phyloP scores from a whole-genome alignment of 164 flowering plant species.

The Tetracentron sinense region DNA sequence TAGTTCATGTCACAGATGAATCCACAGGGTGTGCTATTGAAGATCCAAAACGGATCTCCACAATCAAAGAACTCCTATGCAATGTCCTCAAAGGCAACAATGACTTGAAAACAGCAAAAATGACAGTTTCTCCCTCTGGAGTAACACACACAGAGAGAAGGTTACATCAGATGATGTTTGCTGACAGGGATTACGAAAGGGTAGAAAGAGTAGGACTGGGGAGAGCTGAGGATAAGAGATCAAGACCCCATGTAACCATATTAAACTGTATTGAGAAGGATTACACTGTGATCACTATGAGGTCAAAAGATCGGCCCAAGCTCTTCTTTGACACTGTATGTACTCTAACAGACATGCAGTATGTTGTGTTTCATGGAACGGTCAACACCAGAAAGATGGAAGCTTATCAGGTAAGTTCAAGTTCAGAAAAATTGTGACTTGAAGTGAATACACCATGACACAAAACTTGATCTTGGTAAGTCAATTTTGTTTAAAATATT shows the following conservation, averaged over 20 bases:
- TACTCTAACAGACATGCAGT: conserved; percentile 54
- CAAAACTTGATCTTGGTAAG: too few relatives aligned
- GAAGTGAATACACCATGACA: too few relatives aligned
- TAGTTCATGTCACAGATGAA: conserved; percentile 39
- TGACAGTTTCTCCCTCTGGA: conserved; percentile 21
- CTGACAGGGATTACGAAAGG: conserved; percentile 43
- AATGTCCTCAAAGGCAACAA: conserved; percentile 32
- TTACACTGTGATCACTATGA: conserved; percentile 37
- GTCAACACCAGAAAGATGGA: conserved; percentile 32
- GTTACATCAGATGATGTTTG: conserved; percentile 55
- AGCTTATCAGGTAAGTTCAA: conserved; percentile 41
- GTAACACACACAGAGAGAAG: conserved; percentile 34
- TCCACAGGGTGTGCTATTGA: conserved; percentile 32
- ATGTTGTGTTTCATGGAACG: conserved; percentile 51
- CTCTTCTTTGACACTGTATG: conserved; percentile 46
- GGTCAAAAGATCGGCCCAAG: conserved; percentile 43
- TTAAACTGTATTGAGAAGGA: conserved; percentile 33
- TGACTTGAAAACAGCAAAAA: conserved; percentile 21
- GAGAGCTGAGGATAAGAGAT: conserved; percentile 2
- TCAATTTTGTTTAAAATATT: too few relatives aligned
- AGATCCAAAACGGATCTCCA: conserved; percentile 32
- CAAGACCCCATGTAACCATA: conserved; percentile 30
- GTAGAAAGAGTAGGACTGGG: conserved; percentile 11
- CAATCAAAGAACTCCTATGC: conserved; percentile 33
- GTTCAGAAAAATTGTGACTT: too few relatives aligned